Conservation (phyloP, 108 stramenopile genomes). For the Skeletonema tropicum region DNA sequence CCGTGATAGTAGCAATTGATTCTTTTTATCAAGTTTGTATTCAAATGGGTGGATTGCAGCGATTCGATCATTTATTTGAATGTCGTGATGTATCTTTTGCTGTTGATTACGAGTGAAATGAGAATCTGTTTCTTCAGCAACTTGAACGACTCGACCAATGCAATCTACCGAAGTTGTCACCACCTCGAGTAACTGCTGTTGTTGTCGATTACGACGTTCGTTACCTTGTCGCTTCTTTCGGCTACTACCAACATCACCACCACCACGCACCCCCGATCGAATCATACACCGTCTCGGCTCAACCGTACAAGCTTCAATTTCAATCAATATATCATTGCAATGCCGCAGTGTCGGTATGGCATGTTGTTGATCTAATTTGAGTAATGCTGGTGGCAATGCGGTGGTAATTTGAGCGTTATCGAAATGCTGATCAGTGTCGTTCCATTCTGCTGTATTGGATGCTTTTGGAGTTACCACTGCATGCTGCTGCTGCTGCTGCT, state of each 20-base stretch:
- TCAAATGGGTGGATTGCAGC: constrained; percentile 49
- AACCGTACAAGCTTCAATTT: constrained; percentile 29
- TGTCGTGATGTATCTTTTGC: constrained; percentile 30
- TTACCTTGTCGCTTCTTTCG: background rate
- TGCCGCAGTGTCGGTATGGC: constrained; percentile 40
- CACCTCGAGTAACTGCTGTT: constrained; percentile 1
- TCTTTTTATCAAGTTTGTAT: constrained; percentile 17
- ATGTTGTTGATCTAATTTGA: constrained; percentile 41
- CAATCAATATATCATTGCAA: constrained; percentile 47
- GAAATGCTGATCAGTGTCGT: background rate
- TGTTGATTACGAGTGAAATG: background rate
- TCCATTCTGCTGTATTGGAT: background rate
- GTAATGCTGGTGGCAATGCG: constrained; percentile 29
- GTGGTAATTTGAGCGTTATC: too few relatives aligned
- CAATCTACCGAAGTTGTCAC: constrained; percentile 36
- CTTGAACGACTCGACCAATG: constrained; percentile 43
- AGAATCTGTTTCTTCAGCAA: background rate
- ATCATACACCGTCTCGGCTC: background rate
- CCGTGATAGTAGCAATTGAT: background rate
- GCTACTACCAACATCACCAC: background rate
- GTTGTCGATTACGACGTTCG: background rate
- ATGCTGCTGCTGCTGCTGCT: background rate
- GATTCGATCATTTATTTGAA: constrained; percentile 36
- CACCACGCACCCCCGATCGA: background rate
- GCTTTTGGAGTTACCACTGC: background rate